Base-by-base conservation (phyloP, 75 land plant species). In the Pinus tabuliformis region DNA sequence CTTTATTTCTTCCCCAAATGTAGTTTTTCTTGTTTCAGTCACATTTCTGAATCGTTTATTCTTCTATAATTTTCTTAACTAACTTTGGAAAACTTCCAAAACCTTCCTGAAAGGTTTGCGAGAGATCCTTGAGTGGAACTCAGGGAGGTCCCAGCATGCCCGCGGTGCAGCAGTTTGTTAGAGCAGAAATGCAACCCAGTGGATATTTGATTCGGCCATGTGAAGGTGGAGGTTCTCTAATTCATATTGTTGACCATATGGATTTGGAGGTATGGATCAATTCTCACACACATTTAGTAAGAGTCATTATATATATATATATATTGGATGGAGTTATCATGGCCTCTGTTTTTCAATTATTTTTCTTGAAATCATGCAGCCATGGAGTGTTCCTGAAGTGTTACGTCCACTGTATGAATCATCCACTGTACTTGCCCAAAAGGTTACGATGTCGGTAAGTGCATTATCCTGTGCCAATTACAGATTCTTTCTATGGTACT, bases 321-420 rank as follows among this genome's bases (percentile, higher is more conserved):
- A 33, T 33, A 33, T 33, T 33, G 33, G 33, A 33, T 33, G 33
- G 59, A 14, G 26, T 30, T 26, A 6, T 42, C 39, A 36, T 42
- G 36, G 7, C 11, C 8, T 58, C 7, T 37, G 66, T 57, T 54
- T 52, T 58, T 65, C 59, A 28, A 22, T 61, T 33, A 21, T 66
- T 39, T 17, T 70, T 54, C 12, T 72, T 26, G 76, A 73, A 72
- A 24, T 64, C 56, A 15, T 77, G 18, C 83, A 93, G 97, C 92
- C 87, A 24, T 89, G 89, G 88, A 92, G 86, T 65, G 92, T 89
- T 1, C 97, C 95, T 45, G 99, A 97, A 83, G 98, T 97, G 57
- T 76, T 97, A n/a, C 87, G 99, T 18, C 99, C 98, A 54, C 88
- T 97, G 70, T 97, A 97, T 77, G 89, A 90, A 82, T 97, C 99